phyloP scores from a whole-genome alignment of 2,329 filamentous ascomycete genomes.

The Aspergillus aculeatus region DNA sequence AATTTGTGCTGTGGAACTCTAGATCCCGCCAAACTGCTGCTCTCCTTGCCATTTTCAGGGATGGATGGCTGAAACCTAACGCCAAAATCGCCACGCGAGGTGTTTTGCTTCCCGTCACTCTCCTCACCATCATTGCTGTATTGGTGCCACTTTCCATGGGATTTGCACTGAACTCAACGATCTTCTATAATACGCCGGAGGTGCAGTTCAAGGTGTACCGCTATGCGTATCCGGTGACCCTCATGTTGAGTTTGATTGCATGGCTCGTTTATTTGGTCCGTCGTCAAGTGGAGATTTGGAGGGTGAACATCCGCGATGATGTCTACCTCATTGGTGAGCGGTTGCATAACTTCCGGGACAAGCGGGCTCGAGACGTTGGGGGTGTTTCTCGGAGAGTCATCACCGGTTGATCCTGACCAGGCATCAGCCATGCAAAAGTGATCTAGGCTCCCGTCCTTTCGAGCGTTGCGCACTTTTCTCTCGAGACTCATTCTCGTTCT shows the following conservation, averaged over 20 bases:
- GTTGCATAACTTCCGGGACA: slow-evolving; percentile 87
- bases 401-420: slow-evolving; percentile 26
- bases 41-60: slow-evolving; percentile 68
- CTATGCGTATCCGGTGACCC: slow-evolving; percentile 70
- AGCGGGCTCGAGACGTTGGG: slow-evolving; percentile 39
- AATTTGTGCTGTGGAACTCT: slow-evolving; percentile 66
- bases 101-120: slow-evolving; percentile 73
- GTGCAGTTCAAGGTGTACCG: slow-evolving; percentile 53
- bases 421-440: not conserved
- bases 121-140: slow-evolving; percentile 64
- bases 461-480: not conserved
- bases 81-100: slow-evolving; percentile 75
- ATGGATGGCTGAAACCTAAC: slow-evolving; percentile 78
- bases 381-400: slow-evolving; percentile 38
- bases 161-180: slow-evolving; percentile 47
- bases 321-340: slow-evolving; percentile 94
- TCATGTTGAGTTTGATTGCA: slow-evolving; percentile 54
- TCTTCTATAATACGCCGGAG: slow-evolving; percentile 33
- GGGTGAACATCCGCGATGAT: slow-evolving; percentile 81
- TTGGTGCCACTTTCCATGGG: slow-evolving; percentile 63
- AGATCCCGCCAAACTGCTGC: slow-evolving; percentile 71
- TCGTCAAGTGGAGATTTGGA: slow-evolving; percentile 70
- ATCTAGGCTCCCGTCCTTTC: not conserved
- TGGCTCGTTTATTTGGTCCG: slow-evolving; percentile 39
- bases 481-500: not conserved